Base-by-base conservation (phyloP, 306 rosid species). In the Lathyrus tuberosus region DNA sequence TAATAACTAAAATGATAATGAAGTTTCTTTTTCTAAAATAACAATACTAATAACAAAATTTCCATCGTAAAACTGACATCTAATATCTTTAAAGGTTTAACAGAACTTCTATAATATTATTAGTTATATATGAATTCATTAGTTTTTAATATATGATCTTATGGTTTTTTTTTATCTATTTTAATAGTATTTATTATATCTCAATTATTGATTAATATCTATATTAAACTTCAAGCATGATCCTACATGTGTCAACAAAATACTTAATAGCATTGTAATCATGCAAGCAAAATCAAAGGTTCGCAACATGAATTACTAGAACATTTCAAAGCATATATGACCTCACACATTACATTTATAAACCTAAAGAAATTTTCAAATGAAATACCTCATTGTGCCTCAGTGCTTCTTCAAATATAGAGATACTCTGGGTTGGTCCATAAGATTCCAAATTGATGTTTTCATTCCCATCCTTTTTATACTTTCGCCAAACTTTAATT, bases 401-500 rank as follows among this genome's bases (percentile, higher is more conserved):
- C 69, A 90, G 75, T 46, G 98, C 98, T 77, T 86, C 96, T 70
- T 74, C 84, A 75, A 90, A 88, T 76, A 93, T 72, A 62, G 79
- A 58, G 47, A 84, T 64, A 71, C 84, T 80, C 35, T 86, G 79
- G 58, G 1, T 18, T 20, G 85, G 86, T 62, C 82, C 91, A 70
- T 88, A 93, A 44, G 93, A 85, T 76, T 90, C 92, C 93, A 90
- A 70, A 61, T 69, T 78, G 57, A 80, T 77, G 44, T 65, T 67
- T 70, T 56, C 63, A 74, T 86, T 77, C 73, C 78, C 96, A 62
- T 84, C 83, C 33, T 78, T 70, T 10, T 82, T 52, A 61, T 65
- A 84, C 78, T 86, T 90, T 72, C 82, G 81, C 98, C 98, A 93
- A 70, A 93, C 96, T 42, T 58, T 83, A 85, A 93, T 88, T 82